Conservation (phyloP, 495 filamentous ascomycete species). For the Friedmanniomyces endolithicus region DNA sequence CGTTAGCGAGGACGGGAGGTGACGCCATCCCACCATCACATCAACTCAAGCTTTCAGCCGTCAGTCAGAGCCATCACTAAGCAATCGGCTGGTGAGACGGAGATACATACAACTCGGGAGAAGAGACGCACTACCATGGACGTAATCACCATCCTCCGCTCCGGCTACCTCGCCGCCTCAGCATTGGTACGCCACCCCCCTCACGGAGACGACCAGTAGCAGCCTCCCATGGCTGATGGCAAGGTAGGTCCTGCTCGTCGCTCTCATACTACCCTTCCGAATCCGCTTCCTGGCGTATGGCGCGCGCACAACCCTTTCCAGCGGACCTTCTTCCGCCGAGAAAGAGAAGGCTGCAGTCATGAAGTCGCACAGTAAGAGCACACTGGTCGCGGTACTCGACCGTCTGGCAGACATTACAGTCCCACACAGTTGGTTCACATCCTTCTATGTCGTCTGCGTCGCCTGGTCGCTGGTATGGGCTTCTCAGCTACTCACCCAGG, state of each 20-base stretch:
- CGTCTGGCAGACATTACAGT: constrained; percentile 44
- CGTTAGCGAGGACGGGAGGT: not conserved
- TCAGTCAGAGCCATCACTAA: too few relatives aligned
- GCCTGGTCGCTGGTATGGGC: constrained; percentile 66
- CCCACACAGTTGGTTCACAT: constrained; percentile 75
- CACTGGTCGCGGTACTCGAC: constrained; percentile 35
- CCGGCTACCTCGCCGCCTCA: constrained; percentile 10
- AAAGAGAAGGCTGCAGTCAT: not conserved
- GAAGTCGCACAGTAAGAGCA: not conserved
- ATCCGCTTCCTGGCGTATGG: constrained; percentile 48
- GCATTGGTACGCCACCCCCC: constrained; percentile 1
- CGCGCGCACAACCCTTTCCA: constrained; percentile 42
- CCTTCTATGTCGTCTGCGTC: constrained; percentile 72
- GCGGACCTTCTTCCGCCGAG: not conserved
- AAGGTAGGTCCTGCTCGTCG: constrained; percentile 42
- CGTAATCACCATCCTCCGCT: constrained; percentile 9
- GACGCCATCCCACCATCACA: not conserved
- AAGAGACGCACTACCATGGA: not conserved
- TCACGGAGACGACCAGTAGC: not conserved
- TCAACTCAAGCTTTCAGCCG: too few relatives aligned
- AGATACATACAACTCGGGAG: too few relatives aligned
- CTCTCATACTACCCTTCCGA: constrained; percentile 38
- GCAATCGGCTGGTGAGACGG: too few relatives aligned
- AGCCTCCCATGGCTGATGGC: constrained; percentile 10
- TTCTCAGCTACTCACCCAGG: constrained; percentile 48